Percentiles rank a stretch among this genome's conserved stretches.
Evolutionary conservation across 768 basidiomycete genomes (phyloP).

Genomic region (Serendipita vermifera): DNA sequence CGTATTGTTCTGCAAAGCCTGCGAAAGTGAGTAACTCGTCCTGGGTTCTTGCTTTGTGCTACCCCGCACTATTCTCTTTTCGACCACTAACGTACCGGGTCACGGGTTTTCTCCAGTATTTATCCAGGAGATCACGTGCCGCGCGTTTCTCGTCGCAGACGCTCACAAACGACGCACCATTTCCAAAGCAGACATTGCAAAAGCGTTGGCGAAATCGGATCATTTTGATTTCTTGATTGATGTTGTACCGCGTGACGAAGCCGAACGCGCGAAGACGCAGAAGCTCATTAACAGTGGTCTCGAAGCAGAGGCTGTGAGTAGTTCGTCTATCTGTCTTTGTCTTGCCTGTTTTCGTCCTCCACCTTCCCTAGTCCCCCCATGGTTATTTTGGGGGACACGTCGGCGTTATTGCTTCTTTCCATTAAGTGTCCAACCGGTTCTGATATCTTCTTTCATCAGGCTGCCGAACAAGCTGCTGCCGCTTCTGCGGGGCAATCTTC

Average conservation of each 20-base stretch:
- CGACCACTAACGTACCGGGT: constrained; percentile 6
- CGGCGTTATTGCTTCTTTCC: too few species aligned
- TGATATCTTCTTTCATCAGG: too few species aligned
- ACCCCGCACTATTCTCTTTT: background rate
- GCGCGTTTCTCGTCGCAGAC: constrained; percentile 91
- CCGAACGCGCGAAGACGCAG: constrained; percentile 3
- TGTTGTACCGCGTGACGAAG: constrained; percentile 80
- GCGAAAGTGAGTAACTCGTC: constrained; percentile 63
- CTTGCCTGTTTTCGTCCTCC: too few species aligned
- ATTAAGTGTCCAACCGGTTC: too few species aligned
- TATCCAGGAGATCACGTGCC: constrained; percentile 90
- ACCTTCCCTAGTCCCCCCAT: too few species aligned
- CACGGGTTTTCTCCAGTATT: constrained; percentile 48
- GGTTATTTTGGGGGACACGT: too few species aligned
- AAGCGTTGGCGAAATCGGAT: constrained; percentile 83
- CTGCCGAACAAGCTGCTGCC: background rate
- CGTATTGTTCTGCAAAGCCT: constrained; percentile 93
- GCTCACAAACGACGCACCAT: constrained; percentile 93
- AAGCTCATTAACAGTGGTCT: background rate
- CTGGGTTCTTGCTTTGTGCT: background rate
- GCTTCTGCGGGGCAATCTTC: too few species aligned
- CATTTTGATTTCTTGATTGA: constrained; percentile 98
- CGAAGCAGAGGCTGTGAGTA: background rate
- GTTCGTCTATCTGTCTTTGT: too few species aligned
- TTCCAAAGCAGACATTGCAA: constrained; percentile 85